Base-by-base conservation (phyloP, 192 early-diverging fungal genomes). In the Diversispora eburnea region DNA sequence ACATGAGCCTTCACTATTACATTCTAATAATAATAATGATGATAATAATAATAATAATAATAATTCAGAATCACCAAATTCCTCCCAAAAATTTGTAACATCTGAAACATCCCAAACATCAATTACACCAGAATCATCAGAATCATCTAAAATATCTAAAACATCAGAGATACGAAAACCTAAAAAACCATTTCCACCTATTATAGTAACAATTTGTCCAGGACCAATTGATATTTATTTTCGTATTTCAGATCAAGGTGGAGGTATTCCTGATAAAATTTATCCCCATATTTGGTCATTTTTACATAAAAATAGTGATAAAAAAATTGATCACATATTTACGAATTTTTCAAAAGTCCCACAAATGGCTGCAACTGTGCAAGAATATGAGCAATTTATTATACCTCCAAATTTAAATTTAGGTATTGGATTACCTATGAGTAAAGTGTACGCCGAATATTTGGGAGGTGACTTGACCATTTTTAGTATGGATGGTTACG, bases 361-460 rank as follows among this genome's bases (percentile, higher is more conserved):
- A 8, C 87, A 88, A 65, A 86, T 97, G 83, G 92, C 91, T 9
- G 93, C 87, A 0, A 93, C 87, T 7, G 83, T 94, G 20, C 84
- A 87, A 68, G 92, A 95, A 75, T 72, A 84, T 58, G 78, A 73
- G 48, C 68, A 74, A 39, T 69, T 77, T 46, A 67, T 57, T 8
- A 70, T 68, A 51, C 62, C 65, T 20, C 73, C 77, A 70, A 61
- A 82, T 56, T 76, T 84, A 77, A 81, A 83, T 52, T 77, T 95
- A 61, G 97, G 97, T n/a, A 89, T 97, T 65, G 97, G 97, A 0
- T 78, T 97, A 78, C 91, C 94, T 0, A 91, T 98, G 91, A 91
- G 90, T 59, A 83, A 89, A 60, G 91, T 96, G 25, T 98, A 96
- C 82, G 91, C 93, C 3, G 91, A 95, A 77, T 98, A 97, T 76